Conservation (phyloP, 2,329 filamentous ascomycete species). For the Ophiostoma sp. region DNA sequence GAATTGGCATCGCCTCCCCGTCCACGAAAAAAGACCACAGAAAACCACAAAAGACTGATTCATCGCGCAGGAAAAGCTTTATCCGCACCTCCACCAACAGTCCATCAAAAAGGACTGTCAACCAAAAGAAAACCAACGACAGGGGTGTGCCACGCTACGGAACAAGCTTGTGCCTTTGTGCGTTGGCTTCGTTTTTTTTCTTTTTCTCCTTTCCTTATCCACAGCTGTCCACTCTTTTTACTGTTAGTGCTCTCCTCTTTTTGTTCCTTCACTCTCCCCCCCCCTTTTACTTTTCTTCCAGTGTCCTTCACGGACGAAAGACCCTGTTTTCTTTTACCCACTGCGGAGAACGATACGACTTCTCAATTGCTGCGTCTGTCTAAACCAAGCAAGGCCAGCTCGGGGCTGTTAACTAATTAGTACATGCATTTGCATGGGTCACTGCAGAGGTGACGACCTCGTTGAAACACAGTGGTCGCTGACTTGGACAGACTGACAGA, state of each 20-base stretch:
- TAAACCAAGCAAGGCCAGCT: neutral
- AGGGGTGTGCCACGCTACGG: neutral
- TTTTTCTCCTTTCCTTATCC: neutral
- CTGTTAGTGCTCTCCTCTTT: neutral
- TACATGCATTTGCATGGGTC: neutral
- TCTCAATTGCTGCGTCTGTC: slow-evolving; percentile 2
- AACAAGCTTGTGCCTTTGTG: neutral
- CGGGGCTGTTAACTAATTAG: neutral
- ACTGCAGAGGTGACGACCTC: neutral
- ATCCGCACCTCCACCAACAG: slow-evolving; percentile 9
- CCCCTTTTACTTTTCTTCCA: neutral
- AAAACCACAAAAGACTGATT: neutral
- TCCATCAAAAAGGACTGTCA: too few species aligned
- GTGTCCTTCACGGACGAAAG: neutral
- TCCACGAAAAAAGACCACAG: neutral
- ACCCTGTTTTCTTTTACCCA: slow-evolving; percentile 12
- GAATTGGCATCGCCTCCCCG: neutral
- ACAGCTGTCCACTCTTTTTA: neutral
- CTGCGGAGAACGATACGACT: slow-evolving; percentile 16
- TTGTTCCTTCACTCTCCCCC: neutral
- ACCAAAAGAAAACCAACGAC: neutral
- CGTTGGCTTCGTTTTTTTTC: neutral
- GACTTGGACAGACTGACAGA: neutral
- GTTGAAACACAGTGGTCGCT: neutral
- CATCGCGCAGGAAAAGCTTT: slow-evolving; percentile 9